Conservation (phyloP, 768 basidiomycete species). For the Russula ochroleuca region DNA sequence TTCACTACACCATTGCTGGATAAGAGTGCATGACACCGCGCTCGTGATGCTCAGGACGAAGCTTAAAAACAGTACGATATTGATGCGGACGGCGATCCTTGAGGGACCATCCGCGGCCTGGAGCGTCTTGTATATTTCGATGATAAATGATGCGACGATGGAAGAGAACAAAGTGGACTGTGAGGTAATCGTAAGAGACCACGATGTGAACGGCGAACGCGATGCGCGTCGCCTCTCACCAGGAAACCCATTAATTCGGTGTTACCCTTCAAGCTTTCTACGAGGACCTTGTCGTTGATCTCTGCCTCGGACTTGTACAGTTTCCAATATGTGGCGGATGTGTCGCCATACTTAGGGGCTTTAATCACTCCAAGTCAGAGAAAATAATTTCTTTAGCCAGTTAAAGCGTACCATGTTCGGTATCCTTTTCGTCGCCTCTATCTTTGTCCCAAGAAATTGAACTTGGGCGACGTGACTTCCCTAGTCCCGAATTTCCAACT, state of each 20-base stretch:
- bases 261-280: conserved; percentile 20
- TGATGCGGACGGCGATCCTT: conserved; percentile 11
- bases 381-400: background rate
- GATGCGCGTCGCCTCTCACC: conserved; percentile 3
- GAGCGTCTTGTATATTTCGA: conserved; percentile 24
- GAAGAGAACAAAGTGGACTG: conserved; percentile 24
- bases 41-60: conserved; percentile 20
- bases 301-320: conserved; percentile 20
- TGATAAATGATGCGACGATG: conserved; percentile 26
- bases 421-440: background rate
- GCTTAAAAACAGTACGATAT: conserved; percentile 18
- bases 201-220: background rate
- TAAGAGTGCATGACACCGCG: conserved; percentile 13
- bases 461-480: background rate
- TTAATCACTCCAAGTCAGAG: background rate
- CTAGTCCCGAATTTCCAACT: background rate
- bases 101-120: background rate
- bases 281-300: conserved; percentile 12
- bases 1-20: conserved; percentile 24
- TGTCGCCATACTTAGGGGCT: conserved; percentile 10
- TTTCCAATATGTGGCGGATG: conserved; percentile 24
- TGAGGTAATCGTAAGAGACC: background rate
- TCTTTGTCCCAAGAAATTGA: background rate
- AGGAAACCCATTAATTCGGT: conserved; percentile 24
- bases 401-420: background rate